These are phyloP conservation scores for Veloboletus limbatus DNA, from an alignment of 1,284 basidiomycete genomes.

Conservation along the genomic window DNA sequence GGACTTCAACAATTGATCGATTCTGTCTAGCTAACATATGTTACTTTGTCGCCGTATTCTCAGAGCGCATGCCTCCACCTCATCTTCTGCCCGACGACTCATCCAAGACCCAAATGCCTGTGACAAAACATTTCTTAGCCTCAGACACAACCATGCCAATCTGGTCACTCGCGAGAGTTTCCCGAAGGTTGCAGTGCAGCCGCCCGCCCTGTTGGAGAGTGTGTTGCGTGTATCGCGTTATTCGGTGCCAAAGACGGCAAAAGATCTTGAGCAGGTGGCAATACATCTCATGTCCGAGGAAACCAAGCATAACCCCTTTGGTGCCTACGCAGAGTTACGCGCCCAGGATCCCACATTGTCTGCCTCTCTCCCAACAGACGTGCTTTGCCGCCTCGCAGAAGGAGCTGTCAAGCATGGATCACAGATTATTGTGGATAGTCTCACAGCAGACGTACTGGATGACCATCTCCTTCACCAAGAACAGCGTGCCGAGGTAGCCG, in stretches of 20 bases:
- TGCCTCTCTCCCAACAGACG: conserved; percentile 25
- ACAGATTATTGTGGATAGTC: conserved; percentile 33
- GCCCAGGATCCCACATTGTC: conserved; percentile 23
- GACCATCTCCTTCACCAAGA: conserved; percentile 17
- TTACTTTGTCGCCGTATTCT: conserved; percentile 52
- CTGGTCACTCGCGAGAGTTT: conserved; percentile 14
- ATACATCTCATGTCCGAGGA: conserved; percentile 13
- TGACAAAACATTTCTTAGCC: conserved; percentile 23
- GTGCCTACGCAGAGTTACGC: conserved; percentile 28
- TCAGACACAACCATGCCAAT: conserved; percentile 24
- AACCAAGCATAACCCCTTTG: conserved; percentile 25
- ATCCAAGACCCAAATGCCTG: conserved; percentile 25
- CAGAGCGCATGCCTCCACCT: conserved; percentile 37
- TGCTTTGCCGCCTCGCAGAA: conserved; percentile 31
- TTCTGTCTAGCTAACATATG: conserved; percentile 51
- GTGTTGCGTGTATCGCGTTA: conserved; percentile 30
- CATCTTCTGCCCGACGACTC: conserved; percentile 22
- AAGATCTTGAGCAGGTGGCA: conserved; percentile 10
- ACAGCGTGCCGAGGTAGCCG: conserved; percentile 28
- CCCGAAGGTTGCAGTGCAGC: conserved; percentile 10
- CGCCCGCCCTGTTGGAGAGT: conserved; percentile 22
- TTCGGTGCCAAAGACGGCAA: conserved; percentile 24
- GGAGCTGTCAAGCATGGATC: conserved; percentile 32
- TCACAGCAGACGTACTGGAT: conserved; percentile 37
- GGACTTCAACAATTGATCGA: not conserved